Conservation (phyloP, 306 rosid species). For the Acacia acuminata region DNA sequence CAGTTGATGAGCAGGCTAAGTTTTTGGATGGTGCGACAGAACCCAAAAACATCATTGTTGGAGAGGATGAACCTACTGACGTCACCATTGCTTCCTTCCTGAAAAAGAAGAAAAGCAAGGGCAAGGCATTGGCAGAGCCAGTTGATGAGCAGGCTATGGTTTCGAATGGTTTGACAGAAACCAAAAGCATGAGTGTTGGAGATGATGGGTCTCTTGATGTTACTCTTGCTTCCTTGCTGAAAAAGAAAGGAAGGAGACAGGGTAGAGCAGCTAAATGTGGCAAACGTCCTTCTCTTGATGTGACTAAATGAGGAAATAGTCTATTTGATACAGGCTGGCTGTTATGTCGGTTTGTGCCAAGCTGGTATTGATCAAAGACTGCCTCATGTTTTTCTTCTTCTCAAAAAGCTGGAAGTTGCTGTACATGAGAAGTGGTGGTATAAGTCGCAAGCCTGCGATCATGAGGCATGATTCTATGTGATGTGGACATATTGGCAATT, state of each 20-base stretch:
- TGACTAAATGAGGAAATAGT: slow-evolving; percentile 1
- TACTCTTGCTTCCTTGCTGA: slow-evolving; percentile 29
- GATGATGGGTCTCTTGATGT: slow-evolving; percentile 14
- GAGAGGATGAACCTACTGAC: slow-evolving; percentile 20
- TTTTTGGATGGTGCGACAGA: slow-evolving; percentile 28
- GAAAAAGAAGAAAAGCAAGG: slow-evolving; percentile 23
- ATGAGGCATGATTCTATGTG: neutral
- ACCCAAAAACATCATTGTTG: slow-evolving; percentile 23
- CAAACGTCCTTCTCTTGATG: neutral
- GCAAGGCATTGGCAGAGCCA: slow-evolving; percentile 26
- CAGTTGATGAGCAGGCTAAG: slow-evolving; percentile 23
- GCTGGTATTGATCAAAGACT: neutral
- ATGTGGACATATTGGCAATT: neutral
- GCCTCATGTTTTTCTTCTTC: neutral
- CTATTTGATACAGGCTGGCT: neutral
- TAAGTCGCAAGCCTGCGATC: neutral
- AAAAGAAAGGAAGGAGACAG: slow-evolving; percentile 29
- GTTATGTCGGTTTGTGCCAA: neutral
- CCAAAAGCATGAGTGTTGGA: slow-evolving; percentile 17
- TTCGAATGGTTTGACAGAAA: slow-evolving; percentile 30
- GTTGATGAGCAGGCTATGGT: slow-evolving; percentile 26
- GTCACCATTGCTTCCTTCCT: slow-evolving; percentile 24
- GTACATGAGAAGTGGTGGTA: neutral
- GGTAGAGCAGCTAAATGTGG: slow-evolving; percentile 19
- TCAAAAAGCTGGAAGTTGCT: neutral